Conservation (phyloP, 768 basidiomycete genomes). For the Suillus spraguei region DNA sequence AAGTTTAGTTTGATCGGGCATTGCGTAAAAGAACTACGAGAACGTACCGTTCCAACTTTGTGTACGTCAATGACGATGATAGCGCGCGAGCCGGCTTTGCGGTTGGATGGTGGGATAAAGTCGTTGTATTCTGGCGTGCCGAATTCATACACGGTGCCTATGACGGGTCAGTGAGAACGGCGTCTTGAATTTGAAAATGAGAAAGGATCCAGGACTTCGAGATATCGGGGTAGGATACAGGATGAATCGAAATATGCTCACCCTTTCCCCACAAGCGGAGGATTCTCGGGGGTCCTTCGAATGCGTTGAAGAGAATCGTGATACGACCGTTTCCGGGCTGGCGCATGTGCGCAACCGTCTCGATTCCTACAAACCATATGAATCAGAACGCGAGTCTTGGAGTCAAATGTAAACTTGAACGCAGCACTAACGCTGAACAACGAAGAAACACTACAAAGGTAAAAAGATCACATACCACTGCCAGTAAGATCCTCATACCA, state of each 20-base stretch:
- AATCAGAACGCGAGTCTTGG: not conserved
- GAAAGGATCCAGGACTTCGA: not conserved
- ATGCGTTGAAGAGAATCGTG: slow-evolving; percentile 62
- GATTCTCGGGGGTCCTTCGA: slow-evolving; percentile 61
- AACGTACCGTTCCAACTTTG: slow-evolving; percentile 53
- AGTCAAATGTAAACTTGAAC: not conserved
- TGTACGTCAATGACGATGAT: slow-evolving; percentile 62
- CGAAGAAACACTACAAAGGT: not conserved
- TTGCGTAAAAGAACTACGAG: not conserved
- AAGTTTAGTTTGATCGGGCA: not conserved
- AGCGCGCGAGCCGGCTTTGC: slow-evolving; percentile 60
- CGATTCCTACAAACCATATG: slow-evolving; percentile 41
- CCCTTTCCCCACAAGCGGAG: slow-evolving; percentile 63
- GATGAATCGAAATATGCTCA: slow-evolving; percentile 22
- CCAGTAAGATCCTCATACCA: slow-evolving; percentile 81
- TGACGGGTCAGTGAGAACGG: not conserved
- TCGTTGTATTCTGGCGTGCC: slow-evolving; percentile 62
- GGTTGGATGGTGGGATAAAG: slow-evolving; percentile 46
- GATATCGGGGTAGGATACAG: not conserved
- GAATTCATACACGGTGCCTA: slow-evolving; percentile 63
- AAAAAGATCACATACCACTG: slow-evolving; percentile 48
- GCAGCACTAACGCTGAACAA: not conserved
- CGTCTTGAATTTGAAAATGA: not conserved
- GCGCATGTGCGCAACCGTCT: slow-evolving; percentile 62
- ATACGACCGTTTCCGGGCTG: slow-evolving; percentile 59